Percentiles rank a stretch among this genome's conserved stretches.
Evolutionary conservation across 768 basidiomycete genomes (phyloP).

Genomic region (Russula abietina): DNA sequence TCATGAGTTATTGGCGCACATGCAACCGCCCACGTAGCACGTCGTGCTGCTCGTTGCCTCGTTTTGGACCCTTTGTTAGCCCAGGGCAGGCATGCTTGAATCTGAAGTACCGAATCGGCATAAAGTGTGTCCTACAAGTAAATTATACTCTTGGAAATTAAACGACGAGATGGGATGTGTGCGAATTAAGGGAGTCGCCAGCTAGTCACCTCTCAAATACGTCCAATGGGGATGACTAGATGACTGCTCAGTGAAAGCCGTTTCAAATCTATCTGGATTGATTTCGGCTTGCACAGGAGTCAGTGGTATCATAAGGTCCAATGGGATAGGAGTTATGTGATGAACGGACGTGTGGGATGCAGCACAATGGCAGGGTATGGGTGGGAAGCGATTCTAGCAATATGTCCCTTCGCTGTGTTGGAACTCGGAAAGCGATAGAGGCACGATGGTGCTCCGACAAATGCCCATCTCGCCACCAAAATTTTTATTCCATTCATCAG

Average conservation of each 20-base stretch:
- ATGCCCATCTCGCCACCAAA: constrained; percentile 85
- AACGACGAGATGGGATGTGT: not conserved
- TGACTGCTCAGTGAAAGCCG: constrained; percentile 32
- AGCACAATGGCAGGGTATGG: constrained; percentile 62
- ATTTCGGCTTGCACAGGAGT: constrained; percentile 34
- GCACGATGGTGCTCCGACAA: constrained; percentile 56
- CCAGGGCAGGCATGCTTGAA: not conserved
- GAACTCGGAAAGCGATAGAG: constrained; percentile 11
- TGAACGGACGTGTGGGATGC: constrained; percentile 48
- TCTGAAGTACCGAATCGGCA: no score
- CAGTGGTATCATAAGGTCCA: constrained; percentile 26
- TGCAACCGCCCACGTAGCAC: not conserved
- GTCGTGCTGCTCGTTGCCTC: not conserved
- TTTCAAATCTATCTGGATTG: constrained; percentile 59
- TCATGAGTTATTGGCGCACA: not conserved
- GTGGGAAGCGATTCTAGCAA: constrained; percentile 40
- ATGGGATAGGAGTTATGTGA: constrained; percentile 38
- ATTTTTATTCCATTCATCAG: constrained; percentile 36
- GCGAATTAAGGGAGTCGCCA: not conserved
- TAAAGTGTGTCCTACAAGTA: no score
- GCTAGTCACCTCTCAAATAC: constrained; percentile 19
- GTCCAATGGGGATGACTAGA: constrained; percentile 11
- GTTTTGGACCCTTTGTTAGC: not conserved
- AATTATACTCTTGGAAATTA: no score
- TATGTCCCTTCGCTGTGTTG: not conserved